These are phyloP conservation scores for Brasenia schreberi DNA, from an alignment of 164 flowering plant genomes.

Conservation along the genomic window DNA sequence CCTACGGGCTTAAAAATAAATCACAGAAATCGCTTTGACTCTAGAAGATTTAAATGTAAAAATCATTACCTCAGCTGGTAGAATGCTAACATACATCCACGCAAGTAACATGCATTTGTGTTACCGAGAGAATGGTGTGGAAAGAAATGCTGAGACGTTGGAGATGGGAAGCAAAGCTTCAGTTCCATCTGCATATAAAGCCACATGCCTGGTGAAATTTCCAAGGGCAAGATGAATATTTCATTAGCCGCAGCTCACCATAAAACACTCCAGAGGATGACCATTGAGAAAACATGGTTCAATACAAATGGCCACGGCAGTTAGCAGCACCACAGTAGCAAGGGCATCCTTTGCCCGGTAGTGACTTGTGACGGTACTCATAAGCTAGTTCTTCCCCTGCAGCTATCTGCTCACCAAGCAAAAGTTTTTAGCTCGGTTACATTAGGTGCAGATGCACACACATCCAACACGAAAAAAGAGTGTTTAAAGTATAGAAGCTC, in stretches of 20 bases:
- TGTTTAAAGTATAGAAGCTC: constrained; percentile 12
- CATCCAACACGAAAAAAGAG: not conserved
- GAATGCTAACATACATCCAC: not conserved
- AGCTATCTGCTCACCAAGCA: constrained; percentile 42
- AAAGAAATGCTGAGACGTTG: not conserved
- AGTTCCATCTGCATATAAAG: not conserved
- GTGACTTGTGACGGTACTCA: constrained; percentile 36
- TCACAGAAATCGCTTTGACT: not conserved
- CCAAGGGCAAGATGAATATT: not conserved
- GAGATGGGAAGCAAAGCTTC: not conserved
- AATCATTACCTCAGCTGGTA: not conserved
- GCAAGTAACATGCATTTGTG: not conserved
- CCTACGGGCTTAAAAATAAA: not conserved
- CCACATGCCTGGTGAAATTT: not conserved
- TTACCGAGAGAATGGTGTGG: not conserved
- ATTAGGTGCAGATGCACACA: not conserved
- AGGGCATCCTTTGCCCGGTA: constrained; percentile 40
- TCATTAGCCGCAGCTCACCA: not conserved
- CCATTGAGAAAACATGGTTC: constrained; percentile 1
- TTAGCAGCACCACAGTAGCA: constrained; percentile 64
- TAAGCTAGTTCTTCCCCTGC: constrained; percentile 70
- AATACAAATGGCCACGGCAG: constrained; percentile 59
- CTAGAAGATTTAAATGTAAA: not conserved
- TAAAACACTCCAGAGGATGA: not conserved
- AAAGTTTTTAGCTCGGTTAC: not conserved